phyloP scores from a whole-genome alignment of 768 basidiomycete genomes.

The Pulveroboletus sp. region DNA sequence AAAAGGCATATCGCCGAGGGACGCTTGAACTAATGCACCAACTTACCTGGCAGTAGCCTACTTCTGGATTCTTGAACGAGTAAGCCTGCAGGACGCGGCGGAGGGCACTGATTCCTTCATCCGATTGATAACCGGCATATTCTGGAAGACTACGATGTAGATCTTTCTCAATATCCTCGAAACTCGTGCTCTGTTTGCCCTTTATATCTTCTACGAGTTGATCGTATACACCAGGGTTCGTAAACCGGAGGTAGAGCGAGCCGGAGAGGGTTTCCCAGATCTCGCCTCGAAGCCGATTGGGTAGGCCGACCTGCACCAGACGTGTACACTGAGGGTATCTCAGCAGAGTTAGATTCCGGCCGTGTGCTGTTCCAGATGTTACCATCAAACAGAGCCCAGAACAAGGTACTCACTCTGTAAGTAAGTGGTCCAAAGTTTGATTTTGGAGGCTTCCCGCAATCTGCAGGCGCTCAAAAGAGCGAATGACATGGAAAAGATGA shows the following conservation, averaged over 20 bases:
- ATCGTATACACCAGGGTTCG: conserved; percentile 80
- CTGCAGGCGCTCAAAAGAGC: conserved; percentile 36
- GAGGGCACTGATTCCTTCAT: conserved; percentile 80
- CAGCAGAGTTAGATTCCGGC: conserved; percentile 89
- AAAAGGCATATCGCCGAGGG: neutral
- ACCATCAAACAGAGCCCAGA: conserved; percentile 7
- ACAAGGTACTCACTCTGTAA: conserved; percentile 53
- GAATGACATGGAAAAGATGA: neutral
- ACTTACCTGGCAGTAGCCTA: conserved; percentile 89
- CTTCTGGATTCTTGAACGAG: conserved; percentile 89
- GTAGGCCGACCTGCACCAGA: conserved; percentile 95
- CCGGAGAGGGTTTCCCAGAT: conserved; percentile 98
- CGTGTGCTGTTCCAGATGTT: conserved; percentile 57
- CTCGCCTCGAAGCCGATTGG: conserved; percentile 90
- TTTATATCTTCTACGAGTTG: conserved; percentile 69
- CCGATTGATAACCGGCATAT: conserved; percentile 91
- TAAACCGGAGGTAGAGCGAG: conserved; percentile 84
- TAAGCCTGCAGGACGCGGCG: conserved; percentile 92
- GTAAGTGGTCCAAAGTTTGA: conserved; percentile 93
- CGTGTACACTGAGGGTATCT: conserved; percentile 96
- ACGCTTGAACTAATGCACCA: neutral
- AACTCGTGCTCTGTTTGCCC: conserved; percentile 79
- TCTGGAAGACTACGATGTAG: conserved; percentile 93
- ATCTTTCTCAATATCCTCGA: conserved; percentile 99
- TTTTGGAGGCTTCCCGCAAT: conserved; percentile 86